These are phyloP conservation scores for Colletotrichum magnum DNA, from an alignment of 2,329 filamentous ascomycete genomes.

Conservation along the genomic window DNA sequence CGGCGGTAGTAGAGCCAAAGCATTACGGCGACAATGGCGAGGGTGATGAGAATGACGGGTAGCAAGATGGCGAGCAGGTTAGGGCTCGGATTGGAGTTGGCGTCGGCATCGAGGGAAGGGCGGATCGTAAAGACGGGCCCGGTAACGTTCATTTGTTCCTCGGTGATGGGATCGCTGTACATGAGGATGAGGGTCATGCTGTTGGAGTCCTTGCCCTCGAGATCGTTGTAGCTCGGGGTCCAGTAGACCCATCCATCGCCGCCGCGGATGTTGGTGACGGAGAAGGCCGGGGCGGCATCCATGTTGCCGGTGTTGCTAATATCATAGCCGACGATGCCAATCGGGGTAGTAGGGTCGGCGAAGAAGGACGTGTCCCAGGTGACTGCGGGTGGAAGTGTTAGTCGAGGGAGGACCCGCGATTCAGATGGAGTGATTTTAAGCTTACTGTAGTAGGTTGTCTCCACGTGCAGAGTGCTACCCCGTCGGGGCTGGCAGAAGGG, in stretches of 20 bases:
- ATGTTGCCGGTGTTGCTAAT: constrained; percentile 33
- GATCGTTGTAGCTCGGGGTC: constrained; percentile 43
- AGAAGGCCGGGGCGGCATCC: constrained; percentile 40
- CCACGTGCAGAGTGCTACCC: constrained; percentile 48
- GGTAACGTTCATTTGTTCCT: constrained; percentile 32
- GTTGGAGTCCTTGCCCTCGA: constrained; percentile 40
- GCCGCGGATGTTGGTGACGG: constrained; percentile 42
- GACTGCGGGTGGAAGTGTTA: constrained; percentile 43
- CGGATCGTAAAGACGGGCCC: constrained; percentile 47
- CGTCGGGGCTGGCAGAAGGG: constrained; percentile 52
- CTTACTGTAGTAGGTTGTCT: constrained; percentile 52
- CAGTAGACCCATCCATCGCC: constrained; percentile 49
- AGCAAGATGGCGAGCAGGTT: constrained; percentile 46
- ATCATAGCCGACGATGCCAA: constrained; percentile 42
- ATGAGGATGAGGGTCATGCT: constrained; percentile 44
- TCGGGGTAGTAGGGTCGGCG: constrained; percentile 38
- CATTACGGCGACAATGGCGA: constrained; percentile 43
- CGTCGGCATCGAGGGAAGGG: not conserved
- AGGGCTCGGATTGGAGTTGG: constrained; percentile 18
- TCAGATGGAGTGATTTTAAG: constrained; percentile 15
- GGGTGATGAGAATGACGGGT: constrained; percentile 47
- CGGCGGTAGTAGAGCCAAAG: constrained; percentile 46
- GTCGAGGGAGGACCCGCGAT: not conserved
- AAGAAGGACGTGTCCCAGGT: constrained; percentile 51
- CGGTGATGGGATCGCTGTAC: constrained; percentile 41